phyloP scores from a whole-genome alignment of 2,329 filamentous ascomycete species.

The Fusarium staphyleae region DNA sequence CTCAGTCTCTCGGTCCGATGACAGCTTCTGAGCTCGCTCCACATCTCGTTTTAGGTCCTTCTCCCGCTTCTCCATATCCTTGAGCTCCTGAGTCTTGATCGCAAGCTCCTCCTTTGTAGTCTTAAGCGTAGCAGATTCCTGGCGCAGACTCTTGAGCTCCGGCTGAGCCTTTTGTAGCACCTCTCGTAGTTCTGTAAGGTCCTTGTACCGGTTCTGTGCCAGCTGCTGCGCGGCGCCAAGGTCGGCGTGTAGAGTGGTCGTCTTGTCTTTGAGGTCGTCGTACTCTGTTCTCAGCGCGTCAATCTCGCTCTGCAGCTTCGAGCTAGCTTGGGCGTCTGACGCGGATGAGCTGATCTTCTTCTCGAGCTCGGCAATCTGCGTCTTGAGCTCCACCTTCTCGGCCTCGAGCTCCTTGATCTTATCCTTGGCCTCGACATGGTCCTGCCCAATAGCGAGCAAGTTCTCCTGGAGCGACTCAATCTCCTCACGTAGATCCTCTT shows the following conservation, averaged over 20 bases:
- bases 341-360: constrained; percentile 64
- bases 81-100: constrained; percentile 65
- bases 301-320: constrained; percentile 68
- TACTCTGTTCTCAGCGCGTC: constrained; percentile 61
- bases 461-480: constrained; percentile 85
- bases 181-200: constrained; percentile 80
- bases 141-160: constrained; percentile 79
- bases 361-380: constrained; percentile 71
- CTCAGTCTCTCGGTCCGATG: constrained; percentile 78
- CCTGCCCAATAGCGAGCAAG: constrained; percentile 78
- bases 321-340: constrained; percentile 52
- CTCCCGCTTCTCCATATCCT: constrained; percentile 80
- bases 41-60: constrained; percentile 82
- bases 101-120: constrained; percentile 76
- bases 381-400: constrained; percentile 72
- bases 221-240: constrained; percentile 85
- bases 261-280: constrained; percentile 74
- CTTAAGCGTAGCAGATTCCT: constrained; percentile 79
- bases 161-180: constrained; percentile 85
- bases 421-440: constrained; percentile 84
- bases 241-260: constrained; percentile 77
- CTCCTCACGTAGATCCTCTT: constrained; percentile 83
- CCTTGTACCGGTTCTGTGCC: constrained; percentile 86
- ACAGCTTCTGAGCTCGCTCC: constrained; percentile 70
- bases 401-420: constrained; percentile 73